A percentile compares a stretch with the other conserved stretches of the same genome.
Evolutionary conservation across 805 yeast genomes (phyloP).

Genomic region (Metschnikowia noctiluminum): DNA sequence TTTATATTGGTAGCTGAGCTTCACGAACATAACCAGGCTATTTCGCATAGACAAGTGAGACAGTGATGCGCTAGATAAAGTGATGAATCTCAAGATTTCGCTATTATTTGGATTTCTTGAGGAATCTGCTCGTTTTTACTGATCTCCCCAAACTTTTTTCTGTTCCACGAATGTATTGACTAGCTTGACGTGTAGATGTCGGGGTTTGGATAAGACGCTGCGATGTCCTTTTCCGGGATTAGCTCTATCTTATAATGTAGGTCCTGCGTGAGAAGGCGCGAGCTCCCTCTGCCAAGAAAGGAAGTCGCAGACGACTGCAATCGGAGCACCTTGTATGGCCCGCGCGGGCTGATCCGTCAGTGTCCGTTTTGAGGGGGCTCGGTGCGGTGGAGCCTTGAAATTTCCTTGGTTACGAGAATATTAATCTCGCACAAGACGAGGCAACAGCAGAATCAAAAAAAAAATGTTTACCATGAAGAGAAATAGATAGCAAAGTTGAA

Average conservation of each 20-base stretch:
- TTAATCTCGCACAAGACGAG: too few species aligned
- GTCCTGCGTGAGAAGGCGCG: too few species aligned
- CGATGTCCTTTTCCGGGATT: background rate
- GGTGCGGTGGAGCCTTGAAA: background rate
- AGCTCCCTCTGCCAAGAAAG: background rate
- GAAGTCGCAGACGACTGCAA: background rate
- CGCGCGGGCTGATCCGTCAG: background rate
- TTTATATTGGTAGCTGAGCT: slow-evolving; percentile 22
- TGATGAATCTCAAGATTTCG: too few species aligned
- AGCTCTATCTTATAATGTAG: background rate
- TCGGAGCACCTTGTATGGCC: background rate
- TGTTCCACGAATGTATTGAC: too few species aligned
- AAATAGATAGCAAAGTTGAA: too few species aligned
- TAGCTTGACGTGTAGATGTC: too few species aligned
- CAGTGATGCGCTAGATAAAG: background rate
- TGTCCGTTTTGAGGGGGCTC: background rate
- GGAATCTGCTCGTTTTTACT: too few species aligned
- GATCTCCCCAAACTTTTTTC: too few species aligned
- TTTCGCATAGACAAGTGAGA: slow-evolving; percentile 5
- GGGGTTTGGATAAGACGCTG: background rate
- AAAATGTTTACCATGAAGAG: too few species aligned
- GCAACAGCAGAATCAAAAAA: too few species aligned
- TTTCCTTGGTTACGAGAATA: background rate
- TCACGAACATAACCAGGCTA: slow-evolving; percentile 20
- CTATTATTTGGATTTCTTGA: too few species aligned